A percentile compares a stretch with the other conserved stretches of the same genome.
phyloP scores from a whole-genome alignment of 768 basidiomycete species.

The Auriscalpium vulgare region DNA sequence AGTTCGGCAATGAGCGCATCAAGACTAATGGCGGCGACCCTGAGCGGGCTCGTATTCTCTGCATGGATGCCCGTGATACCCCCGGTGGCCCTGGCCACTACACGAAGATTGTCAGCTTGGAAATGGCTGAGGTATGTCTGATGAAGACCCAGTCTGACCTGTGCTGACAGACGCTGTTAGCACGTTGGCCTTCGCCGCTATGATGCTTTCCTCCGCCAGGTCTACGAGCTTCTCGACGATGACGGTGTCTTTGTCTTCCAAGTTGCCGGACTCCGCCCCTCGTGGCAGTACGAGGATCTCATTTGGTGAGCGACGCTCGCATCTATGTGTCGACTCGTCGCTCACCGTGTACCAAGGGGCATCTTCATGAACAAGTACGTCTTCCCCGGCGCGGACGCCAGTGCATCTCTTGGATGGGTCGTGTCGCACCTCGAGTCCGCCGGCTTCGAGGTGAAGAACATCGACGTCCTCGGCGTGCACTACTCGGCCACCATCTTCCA shows the following conservation, averaged over 20 bases:
- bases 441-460: constrained; percentile 94
- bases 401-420: constrained; percentile 93
- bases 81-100: constrained; percentile 69
- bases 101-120: constrained; percentile 91
- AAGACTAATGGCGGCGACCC: constrained; percentile 50
- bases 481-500: constrained; percentile 84
- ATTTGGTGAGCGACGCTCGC: constrained; percentile 54
- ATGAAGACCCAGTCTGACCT: background rate
- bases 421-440: constrained; percentile 79
- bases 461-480: constrained; percentile 96
- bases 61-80: constrained; percentile 90
- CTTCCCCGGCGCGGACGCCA: constrained; percentile 98
- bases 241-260: constrained; percentile 93
- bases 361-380: constrained; percentile 98
- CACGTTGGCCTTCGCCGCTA: constrained; percentile 97
- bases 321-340: background rate
- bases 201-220: constrained; percentile 77
- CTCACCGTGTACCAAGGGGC: constrained; percentile 42
- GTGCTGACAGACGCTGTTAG: constrained; percentile 25
- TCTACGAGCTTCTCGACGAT: constrained; percentile 90
- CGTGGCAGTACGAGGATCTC: constrained; percentile 99
- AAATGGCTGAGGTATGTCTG: constrained; percentile 86
- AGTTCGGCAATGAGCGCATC: constrained; percentile 88
- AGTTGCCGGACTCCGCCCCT: constrained; percentile 91
- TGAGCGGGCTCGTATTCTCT: constrained; percentile 80